These are phyloP conservation scores for Dryas integrifolia DNA, from an alignment of 331 rosid genomes.

Conservation along the genomic window DNA sequence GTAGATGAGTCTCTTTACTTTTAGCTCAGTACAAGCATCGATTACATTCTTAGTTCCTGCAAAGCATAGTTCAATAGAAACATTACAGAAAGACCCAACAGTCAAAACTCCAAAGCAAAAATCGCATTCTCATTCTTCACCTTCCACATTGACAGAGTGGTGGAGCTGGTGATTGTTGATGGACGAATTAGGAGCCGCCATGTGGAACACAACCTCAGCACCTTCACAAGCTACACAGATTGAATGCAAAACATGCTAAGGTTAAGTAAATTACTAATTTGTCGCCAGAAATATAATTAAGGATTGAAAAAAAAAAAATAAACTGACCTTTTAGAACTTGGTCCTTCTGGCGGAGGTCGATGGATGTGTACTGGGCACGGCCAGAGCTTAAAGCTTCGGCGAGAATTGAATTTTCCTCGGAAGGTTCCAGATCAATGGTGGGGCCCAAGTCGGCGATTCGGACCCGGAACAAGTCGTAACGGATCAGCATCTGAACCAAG, in stretches of 20 bases:
- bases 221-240: conserved; percentile 65
- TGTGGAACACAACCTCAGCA: conserved; percentile 84
- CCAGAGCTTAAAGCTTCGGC: conserved; percentile 70
- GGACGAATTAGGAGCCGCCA: conserved; percentile 97
- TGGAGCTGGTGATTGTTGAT: conserved; percentile 79
- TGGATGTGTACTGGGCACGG: conserved; percentile 58
- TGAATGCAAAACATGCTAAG: not conserved
- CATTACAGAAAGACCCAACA: not conserved
- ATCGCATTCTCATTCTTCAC: conserved; percentile 27
- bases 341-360: conserved; percentile 75
- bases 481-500: conserved; percentile 74
- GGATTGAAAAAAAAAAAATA: not conserved
- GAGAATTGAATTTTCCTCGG: conserved; percentile 64
- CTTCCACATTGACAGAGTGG: conserved; percentile 84
- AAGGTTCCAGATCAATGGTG: conserved; percentile 54
- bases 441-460: conserved; percentile 78
- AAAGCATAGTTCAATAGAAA: not conserved
- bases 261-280: not conserved
- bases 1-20: conserved; percentile 76
- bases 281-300: too few relatives aligned
- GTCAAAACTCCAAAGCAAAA: not conserved
- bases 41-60: conserved; percentile 82
- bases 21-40: conserved; percentile 68
- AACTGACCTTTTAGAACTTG: conserved; percentile 60
- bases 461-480: conserved; percentile 43